A percentile compares a stretch with the other conserved stretches of the same genome.
These are phyloP conservation scores for Leishmania arabica DNA, from an alignment of 208 protist genomes.

Conservation along the genomic window DNA sequence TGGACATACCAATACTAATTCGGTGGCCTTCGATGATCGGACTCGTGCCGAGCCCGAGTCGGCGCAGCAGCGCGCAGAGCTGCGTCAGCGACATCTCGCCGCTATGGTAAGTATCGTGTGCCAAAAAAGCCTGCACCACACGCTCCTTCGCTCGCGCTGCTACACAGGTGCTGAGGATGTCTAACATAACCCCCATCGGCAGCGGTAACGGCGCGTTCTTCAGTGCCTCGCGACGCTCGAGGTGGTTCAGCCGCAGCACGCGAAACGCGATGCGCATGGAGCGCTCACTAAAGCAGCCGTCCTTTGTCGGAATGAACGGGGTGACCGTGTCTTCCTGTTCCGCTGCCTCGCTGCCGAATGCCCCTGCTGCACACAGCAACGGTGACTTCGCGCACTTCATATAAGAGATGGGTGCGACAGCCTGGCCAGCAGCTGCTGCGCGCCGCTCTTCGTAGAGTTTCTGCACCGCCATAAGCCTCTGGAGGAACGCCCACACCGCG, in stretches of 20 bases:
- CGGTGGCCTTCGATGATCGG: slow-evolving; percentile 38
- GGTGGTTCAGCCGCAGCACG: slow-evolving; percentile 39
- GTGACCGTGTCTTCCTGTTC: slow-evolving; percentile 5
- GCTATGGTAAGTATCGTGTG: slow-evolving; percentile 56
- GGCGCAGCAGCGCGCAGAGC: slow-evolving; percentile 45
- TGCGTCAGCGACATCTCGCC: slow-evolving; percentile 60
- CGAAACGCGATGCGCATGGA: slow-evolving; percentile 48
- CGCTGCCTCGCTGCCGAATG: background rate
- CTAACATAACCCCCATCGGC: slow-evolving; percentile 28
- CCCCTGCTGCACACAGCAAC: too few relatives aligned
- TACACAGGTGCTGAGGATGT: slow-evolving; percentile 44
- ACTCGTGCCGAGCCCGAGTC: slow-evolving; percentile 57
- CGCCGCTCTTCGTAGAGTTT: slow-evolving; percentile 28
- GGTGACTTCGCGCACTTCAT: background rate
- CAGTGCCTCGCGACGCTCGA: slow-evolving; percentile 38
- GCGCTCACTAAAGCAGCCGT: slow-evolving; percentile 43
- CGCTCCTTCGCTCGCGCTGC: slow-evolving; percentile 41
- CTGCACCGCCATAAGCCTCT: slow-evolving; percentile 51
- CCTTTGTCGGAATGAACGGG: slow-evolving; percentile 29
- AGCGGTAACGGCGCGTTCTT: slow-evolving; percentile 35
- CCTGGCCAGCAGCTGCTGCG: background rate
- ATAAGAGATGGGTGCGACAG: slow-evolving; percentile 2
- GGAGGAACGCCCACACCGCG: slow-evolving; percentile 46
- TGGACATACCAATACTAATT: slow-evolving; percentile 31
- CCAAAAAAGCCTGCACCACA: slow-evolving; percentile 54